Evolutionary conservation across 1,284 basidiomycete species (phyloP), one percentile per base, ranked within the genome.

Genomic region (Moniliophthora roreri): DNA sequence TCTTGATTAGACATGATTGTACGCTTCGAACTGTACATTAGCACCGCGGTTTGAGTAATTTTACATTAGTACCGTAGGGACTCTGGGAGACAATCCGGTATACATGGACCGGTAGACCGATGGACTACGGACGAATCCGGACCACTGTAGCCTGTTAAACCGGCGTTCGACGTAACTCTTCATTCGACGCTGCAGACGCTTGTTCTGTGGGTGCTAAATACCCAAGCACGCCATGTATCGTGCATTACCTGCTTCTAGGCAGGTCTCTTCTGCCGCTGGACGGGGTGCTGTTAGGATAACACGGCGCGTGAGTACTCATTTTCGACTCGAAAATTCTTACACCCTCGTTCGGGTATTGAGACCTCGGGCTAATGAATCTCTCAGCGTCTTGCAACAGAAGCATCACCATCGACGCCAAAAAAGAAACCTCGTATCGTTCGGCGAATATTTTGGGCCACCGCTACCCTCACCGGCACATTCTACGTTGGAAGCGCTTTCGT

Each of bases 401-500:
- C 76, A 32, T 32, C 28, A 50, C 57, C 64, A 36, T 56, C 68
- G 34, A 53, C 70, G 10, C 70, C 78, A 10, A 78, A 77, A 68
- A 84, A 84, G 70, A 79, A 80, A 68, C 80, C 73, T 58, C 68
- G 70, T 40, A 58, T 81, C 50, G 64, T 88, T 24, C 77, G 80
- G 51, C 75, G 71, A 53, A 68, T 89, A 40, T 68, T 91, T 55
- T 84, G 82, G 65, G 76, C 84, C 5, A 77, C 85, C n/a, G 76
- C 79, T 11, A 78, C 77, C 34, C 60, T 73, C 7, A 80, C 81
- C n/a, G 79, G 82, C 40, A 81, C 85, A n/a, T 91, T 92, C 73
- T 94, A 93, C 73, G 74, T 85, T 58, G 85, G 85, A 54, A 89
- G 89, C 70, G 77, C 85, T 18, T 89, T 91, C 65, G 74, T 83